Evolutionary conservation across 352 stramenopile species (phyloP).

Genomic region (Pythium periplocum): DNA sequence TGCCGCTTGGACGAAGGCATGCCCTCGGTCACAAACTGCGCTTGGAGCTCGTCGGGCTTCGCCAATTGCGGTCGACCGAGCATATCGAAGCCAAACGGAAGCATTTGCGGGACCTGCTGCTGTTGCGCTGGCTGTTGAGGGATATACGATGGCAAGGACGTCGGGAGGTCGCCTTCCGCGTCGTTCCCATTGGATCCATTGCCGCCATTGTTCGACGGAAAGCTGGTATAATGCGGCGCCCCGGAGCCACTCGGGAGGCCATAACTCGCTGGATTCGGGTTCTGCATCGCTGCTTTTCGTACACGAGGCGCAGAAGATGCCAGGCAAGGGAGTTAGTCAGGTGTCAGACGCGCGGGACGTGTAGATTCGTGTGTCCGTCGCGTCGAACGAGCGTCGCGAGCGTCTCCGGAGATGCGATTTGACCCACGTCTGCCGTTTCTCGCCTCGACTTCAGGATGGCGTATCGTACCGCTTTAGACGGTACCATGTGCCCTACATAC

Average conservation of each 20-base stretch:
- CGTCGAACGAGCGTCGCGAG: too few species aligned
- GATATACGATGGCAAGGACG: constrained; percentile 73
- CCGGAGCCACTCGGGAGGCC: too few species aligned
- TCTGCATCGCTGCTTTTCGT: too few species aligned
- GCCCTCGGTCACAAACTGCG: constrained; percentile 19
- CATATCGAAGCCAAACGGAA: constrained; percentile 33
- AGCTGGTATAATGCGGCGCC: too few species aligned
- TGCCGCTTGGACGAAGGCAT: constrained; percentile 35
- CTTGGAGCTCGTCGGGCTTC: constrained; percentile 21
- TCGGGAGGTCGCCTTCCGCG: constrained; percentile 55
- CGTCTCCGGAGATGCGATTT: too few species aligned
- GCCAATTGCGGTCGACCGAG: constrained; percentile 18
- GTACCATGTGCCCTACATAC: not conserved
- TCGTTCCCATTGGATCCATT: constrained; percentile 15
- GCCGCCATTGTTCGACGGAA: constrained; percentile 3
- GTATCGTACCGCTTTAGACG: not conserved
- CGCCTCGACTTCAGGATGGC: not conserved
- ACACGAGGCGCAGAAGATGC: too few species aligned
- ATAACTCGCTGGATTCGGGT: too few species aligned
- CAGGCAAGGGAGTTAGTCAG: too few species aligned
- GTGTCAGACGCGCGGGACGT: too few species aligned
- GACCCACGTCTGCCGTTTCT: too few species aligned
- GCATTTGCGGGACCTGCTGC: constrained; percentile 10
- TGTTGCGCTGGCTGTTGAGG: constrained; percentile 30
- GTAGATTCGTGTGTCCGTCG: too few species aligned